Evolutionary conservation across 106 monocot genomes (phyloP), one percentile per base, ranked within the genome.

Genomic region (Apostasia ramifera): DNA sequence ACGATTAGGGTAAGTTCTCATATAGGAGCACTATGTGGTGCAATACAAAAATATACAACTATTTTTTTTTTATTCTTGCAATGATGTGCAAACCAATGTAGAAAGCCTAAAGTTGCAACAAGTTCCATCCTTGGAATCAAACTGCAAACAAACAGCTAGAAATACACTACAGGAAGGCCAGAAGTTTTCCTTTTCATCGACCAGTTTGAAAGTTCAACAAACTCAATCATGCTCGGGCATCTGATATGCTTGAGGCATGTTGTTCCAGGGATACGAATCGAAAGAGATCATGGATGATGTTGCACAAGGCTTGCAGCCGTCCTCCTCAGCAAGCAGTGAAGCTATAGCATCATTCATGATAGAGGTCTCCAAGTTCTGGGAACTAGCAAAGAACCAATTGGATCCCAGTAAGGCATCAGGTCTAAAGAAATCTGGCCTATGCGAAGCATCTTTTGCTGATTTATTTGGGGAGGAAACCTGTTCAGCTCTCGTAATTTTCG

Each of bases 371-470:
- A 44, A 38, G 55, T 15, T 68, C 45, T 15, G 50, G 12, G 62
- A 50, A 47, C 38, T 44, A 42, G 63, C 49, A 49, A 55, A 9
- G 43, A 48, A 41, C 69, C 63, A 74, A 39, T 9, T 50, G 11
- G 70, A 70, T 7, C 49, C 74, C 3, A 83, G 63, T 40, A 75
- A 57, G 54, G 71, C 55, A 76, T 83, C 77, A 47, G 78, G 79
- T 59, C 70, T 66, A 14, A 72, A 68, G 52, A 66, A 71, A 40
- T 74, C 69, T 53, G 55, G 56, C 37, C 49, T 37, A 58, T 38
- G 40, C 44, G 55, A 66, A 79, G 11, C 26, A 1, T 67, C 43
- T 41, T 40, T 44, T 44, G 68, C 61, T 15, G 2, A 37, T 7
- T 2, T 50, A 47, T 57, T 48, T 43, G 56, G 45, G 2, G 47